Percentiles rank a stretch among this genome's conserved stretches.
Conservation (phyloP, 2,329 filamentous ascomycete species). For the Berkeleyomyces basicola region DNA sequence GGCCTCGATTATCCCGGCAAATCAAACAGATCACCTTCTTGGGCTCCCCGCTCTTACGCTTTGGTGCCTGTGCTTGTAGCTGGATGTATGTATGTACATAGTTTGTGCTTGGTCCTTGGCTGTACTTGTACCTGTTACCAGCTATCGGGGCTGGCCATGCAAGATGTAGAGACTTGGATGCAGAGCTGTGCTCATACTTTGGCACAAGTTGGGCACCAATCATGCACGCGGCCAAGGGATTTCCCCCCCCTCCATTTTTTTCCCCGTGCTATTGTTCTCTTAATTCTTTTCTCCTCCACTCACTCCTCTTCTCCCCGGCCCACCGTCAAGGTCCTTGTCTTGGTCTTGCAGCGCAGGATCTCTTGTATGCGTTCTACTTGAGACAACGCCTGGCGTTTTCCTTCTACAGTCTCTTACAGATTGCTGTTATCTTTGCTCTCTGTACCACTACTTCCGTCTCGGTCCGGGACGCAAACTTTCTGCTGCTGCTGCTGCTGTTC, state of each 20-base stretch:
- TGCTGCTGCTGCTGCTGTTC: too few species aligned
- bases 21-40: not conserved
- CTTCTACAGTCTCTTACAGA: not conserved
- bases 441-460: too few species aligned
- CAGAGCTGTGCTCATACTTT: not conserved
- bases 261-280: not conserved
- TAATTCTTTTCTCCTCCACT: not conserved
- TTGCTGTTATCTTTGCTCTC: too few species aligned
- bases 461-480: too few species aligned
- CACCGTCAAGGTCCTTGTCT: not conserved
- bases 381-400: not conserved
- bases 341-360: not conserved
- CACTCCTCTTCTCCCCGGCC: not conserved
- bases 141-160: not conserved
- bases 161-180: not conserved
- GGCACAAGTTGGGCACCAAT: not conserved
- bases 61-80: too few species aligned
- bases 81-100: not conserved
- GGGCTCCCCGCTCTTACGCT: not conserved
- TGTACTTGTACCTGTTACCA: not conserved
- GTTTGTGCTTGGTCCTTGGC: not conserved
- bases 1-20: not conserved
- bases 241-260: not conserved
- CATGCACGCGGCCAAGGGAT: not conserved
- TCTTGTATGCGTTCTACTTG: not conserved